Evolutionary conservation across 1,284 basidiomycete genomes (phyloP).

Genomic region (Cryptococcus depauperatus): DNA sequence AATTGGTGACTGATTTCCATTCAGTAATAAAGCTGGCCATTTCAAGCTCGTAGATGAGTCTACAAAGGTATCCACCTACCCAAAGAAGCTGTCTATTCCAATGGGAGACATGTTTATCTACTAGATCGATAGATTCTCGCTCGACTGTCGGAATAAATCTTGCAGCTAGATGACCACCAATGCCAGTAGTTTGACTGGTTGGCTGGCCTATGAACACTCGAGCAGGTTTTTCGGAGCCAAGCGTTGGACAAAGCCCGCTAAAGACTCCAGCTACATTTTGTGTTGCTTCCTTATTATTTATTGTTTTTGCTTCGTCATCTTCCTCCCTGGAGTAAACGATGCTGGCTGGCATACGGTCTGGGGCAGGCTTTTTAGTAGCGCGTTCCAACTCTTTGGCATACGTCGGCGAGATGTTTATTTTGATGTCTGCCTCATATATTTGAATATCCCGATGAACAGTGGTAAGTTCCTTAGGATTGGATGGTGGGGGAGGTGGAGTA

Average conservation of each 20-base stretch:
- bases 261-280: conserved; percentile 65
- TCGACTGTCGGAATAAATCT: conserved; percentile 97
- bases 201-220: conserved; percentile 42
- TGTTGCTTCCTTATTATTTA: conserved; percentile 59
- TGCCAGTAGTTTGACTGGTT: conserved; percentile 81
- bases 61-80: conserved; percentile 66
- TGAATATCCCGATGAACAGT: conserved; percentile 65
- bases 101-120: conserved; percentile 61
- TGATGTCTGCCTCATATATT: conserved; percentile 73
- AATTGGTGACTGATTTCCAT: conserved; percentile 37
- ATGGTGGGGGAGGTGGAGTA: conserved; percentile 32
- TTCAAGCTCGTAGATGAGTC: conserved; percentile 82
- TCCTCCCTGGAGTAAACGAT: conserved; percentile 89
- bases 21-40: conserved; percentile 47
- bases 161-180: conserved; percentile 83
- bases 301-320: conserved; percentile 57
- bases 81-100: conserved; percentile 85
- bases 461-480: conserved; percentile 54
- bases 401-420: conserved; percentile 63
- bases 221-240: conserved; percentile 53
- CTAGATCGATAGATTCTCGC: conserved; percentile 84
- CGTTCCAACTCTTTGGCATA: conserved; percentile 72
- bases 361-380: conserved; percentile 92
- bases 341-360: conserved; percentile 65
- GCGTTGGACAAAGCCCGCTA: conserved; percentile 71